phyloP scores from a whole-genome alignment of 768 basidiomycete species.

The Leccinum olivaceopallidum region DNA sequence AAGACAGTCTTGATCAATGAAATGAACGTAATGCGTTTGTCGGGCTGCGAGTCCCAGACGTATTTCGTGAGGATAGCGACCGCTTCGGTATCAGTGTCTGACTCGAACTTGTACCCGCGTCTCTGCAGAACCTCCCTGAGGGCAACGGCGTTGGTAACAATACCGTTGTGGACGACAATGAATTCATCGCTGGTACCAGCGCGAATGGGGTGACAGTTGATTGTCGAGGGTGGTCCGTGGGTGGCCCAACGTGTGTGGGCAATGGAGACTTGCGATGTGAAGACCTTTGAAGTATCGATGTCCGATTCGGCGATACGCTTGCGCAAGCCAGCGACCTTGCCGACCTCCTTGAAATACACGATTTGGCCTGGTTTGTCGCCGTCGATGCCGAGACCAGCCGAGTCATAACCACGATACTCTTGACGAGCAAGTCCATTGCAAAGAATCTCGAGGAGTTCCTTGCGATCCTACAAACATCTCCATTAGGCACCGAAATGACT shows the following conservation, averaged over 20 bases:
- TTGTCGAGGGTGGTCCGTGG: conserved; percentile 83
- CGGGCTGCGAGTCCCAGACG: conserved; percentile 89
- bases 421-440: conserved; percentile 89
- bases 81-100: conserved; percentile 97
- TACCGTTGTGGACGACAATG: conserved; percentile 96
- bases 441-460: conserved; percentile 89
- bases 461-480: conserved; percentile 61
- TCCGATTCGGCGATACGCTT: conserved; percentile 78
- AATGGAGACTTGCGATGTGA: conserved; percentile 89
- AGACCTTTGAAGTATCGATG: conserved; percentile 74
- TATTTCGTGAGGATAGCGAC: conserved; percentile 97
- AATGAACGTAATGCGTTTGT: conserved; percentile 85
- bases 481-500: conserved; percentile 14
- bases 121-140: conserved; percentile 93
- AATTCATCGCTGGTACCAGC: conserved; percentile 83
- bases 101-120: conserved; percentile 90
- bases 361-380: conserved; percentile 81
- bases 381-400: conserved; percentile 88
- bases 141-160: conserved; percentile 92
- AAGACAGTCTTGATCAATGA: conserved; percentile 92
- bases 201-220: conserved; percentile 95
- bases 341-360: conserved; percentile 94
- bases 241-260: conserved; percentile 99
- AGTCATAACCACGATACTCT: conserved; percentile 99
- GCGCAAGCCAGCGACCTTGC: conserved; percentile 92